Evolutionary conservation across 345 rosid species (phyloP).

Genomic region (Microcos paniculata): DNA sequence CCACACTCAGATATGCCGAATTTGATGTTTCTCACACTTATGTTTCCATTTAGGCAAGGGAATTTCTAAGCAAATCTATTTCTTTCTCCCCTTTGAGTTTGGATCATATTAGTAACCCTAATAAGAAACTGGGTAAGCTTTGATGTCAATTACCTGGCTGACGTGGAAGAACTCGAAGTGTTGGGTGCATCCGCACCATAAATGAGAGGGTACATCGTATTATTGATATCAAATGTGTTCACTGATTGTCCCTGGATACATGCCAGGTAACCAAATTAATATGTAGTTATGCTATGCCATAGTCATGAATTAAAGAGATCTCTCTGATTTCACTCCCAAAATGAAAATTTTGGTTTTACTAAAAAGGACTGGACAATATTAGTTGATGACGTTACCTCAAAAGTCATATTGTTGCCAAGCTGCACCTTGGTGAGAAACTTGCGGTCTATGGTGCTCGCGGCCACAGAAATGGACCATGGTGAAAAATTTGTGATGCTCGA

Average conservation of each 20-base stretch:
- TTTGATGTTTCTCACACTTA: background rate
- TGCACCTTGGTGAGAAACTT: constrained; percentile 23
- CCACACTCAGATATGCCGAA: background rate
- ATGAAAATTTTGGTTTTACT: too few relatives aligned
- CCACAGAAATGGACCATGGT: constrained; percentile 45
- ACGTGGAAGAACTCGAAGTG: fast-evolving
- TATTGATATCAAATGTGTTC: background rate
- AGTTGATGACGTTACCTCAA: constrained; percentile 21
- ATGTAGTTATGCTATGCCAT: too few relatives aligned
- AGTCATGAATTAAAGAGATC: too few relatives aligned
- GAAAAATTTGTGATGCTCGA: constrained; percentile 13
- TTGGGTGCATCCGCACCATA: background rate
- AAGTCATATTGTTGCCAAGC: constrained; percentile 25
- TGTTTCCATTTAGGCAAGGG: background rate
- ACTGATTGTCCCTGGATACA: background rate
- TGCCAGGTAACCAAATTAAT: background rate
- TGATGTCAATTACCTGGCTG: background rate
- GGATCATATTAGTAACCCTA: background rate
- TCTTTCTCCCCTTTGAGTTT: too few relatives aligned
- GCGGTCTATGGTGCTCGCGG: constrained; percentile 39
- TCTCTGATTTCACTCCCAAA: too few relatives aligned
- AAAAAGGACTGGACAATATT: too few relatives aligned
- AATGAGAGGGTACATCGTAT: constrained; percentile 4
- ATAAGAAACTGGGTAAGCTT: background rate
- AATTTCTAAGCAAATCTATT: too few relatives aligned